Base-by-base conservation (phyloP, 805 yeast genomes). In the Trichomonascus vanleenenianus region DNA sequence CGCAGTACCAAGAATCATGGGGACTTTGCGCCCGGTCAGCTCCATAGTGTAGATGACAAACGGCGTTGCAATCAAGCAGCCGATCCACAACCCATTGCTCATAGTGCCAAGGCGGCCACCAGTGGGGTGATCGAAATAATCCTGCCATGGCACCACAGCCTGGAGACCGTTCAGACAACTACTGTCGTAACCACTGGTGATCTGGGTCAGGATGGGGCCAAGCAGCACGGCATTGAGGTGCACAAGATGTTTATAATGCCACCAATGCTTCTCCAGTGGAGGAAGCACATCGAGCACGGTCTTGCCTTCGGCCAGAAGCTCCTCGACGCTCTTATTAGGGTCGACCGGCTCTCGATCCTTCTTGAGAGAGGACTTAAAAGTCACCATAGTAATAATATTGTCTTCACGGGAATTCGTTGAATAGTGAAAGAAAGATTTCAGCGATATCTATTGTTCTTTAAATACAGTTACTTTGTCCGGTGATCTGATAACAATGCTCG, bases 21-120 rank as follows among this genome's bases (percentile, higher is more conserved):
- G 58, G 25, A 74, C 75, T 63, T 81, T 76, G 66, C 91, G 78
- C 44, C 91, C 91, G 40, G 66, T 55, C 37, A 47, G 61, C 51
- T 79, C 85, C 62, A 85, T 86, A 45, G 68, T 60, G 48, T 68
- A 67, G 62, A 80, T 70, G n/a, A 78, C 80, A 43, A 76, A 69
- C 30, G 81, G 58, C 3, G 87, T 83, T 50, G 87, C 86, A 52
- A 74, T 70, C 70, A 83, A 76, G 63, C 86, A 80, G 36, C 89
- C 93, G 40, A 50, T 44, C 81, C 57, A 39, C 22, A 46, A 35
- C 11, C 54, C 54, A 31, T 49, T 50, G n/a, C 37, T 44, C 48
- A 51, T 45, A n/a, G 50, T 40, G 1, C 55, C 56, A 15, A 51
- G 46, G 7, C 48, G 36, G 15, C 39, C 22, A 8, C 55, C 54